These are phyloP conservation scores for Amaranthus tricolor DNA, from an alignment of 179 eudicot genomes.

Conservation along the genomic window DNA sequence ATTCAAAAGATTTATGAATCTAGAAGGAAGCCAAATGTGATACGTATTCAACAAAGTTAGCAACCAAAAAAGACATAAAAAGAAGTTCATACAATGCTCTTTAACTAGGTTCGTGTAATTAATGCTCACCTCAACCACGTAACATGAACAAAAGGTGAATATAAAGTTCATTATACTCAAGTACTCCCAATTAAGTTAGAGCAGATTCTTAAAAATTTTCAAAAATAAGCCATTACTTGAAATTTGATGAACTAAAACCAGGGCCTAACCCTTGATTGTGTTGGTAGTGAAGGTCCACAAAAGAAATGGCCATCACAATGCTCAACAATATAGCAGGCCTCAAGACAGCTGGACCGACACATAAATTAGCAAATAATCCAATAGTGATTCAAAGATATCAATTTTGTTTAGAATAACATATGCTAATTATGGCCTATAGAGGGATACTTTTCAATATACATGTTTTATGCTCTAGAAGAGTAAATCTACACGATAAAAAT, in stretches of 20 bases:
- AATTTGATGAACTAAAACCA: not conserved
- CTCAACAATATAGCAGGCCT: not conserved
- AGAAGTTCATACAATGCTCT: not conserved
- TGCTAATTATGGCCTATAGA: not conserved
- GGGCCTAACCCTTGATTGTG: not conserved
- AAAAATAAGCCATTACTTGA: not conserved
- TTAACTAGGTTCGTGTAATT: not conserved
- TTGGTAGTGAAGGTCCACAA: not conserved
- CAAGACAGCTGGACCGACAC: not conserved
- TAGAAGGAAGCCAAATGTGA: slow-evolving; percentile 7
- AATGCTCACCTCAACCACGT: not conserved
- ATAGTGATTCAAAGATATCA: not conserved
- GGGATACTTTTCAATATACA: not conserved
- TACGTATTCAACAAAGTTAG: not conserved
- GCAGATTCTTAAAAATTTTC: not conserved
- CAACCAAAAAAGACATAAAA: not conserved
- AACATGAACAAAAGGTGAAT: not conserved
- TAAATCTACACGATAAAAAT: not conserved
- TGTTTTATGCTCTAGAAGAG: not conserved
- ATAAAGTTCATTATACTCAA: not conserved
- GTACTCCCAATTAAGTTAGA: not conserved
- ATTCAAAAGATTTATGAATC: slow-evolving; percentile 2
- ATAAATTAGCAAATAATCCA: not conserved
- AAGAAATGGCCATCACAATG: not conserved
- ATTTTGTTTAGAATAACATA: not conserved